A percentile compares a stretch with the other conserved stretches of the same genome.
Conservation (phyloP, 2,329 filamentous ascomycete species). For the Penicillium sp. region DNA sequence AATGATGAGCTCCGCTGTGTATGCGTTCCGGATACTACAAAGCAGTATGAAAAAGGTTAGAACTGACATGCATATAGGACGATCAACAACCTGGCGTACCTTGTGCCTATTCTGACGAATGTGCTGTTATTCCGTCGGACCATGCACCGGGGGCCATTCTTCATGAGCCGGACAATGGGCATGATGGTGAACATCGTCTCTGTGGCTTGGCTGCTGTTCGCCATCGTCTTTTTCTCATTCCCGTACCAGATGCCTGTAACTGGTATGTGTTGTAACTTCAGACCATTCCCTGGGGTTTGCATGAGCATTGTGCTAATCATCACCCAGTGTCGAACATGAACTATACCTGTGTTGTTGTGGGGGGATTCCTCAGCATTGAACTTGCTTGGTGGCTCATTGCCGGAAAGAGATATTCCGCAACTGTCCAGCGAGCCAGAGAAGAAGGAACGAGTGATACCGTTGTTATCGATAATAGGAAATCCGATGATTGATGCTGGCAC, state of each 20-base stretch:
- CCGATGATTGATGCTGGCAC: too few species aligned
- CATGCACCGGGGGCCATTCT: constrained; percentile 48
- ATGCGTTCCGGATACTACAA: neutral
- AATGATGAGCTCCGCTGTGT: constrained; percentile 30
- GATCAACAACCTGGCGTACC: constrained; percentile 48
- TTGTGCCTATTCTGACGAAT: constrained; percentile 49
- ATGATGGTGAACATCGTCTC: constrained; percentile 46
- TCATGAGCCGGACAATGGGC: constrained; percentile 42
- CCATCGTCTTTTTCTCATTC: constrained; percentile 51
- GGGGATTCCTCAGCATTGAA: constrained; percentile 40
- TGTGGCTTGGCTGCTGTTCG: constrained; percentile 50
- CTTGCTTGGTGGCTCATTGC: constrained; percentile 47
- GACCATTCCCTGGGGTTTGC: neutral
- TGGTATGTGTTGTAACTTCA: constrained; percentile 10
- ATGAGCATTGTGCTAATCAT: neutral
- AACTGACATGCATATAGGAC: constrained; percentile 31
- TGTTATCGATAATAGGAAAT: neutral
- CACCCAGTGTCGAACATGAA: constrained; percentile 45
- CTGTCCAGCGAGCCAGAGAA: constrained; percentile 51
- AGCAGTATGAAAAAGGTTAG: neutral
- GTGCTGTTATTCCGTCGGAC: constrained; percentile 45
- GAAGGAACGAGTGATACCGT: constrained; percentile 43
- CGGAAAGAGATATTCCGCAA: constrained; percentile 39
- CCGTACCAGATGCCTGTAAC: constrained; percentile 40
- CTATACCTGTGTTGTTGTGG: constrained; percentile 50